Evolutionary conservation across 768 basidiomycete species (phyloP), one percentile per base, ranked within the genome.

Genomic region (Suillus occidentalis): DNA sequence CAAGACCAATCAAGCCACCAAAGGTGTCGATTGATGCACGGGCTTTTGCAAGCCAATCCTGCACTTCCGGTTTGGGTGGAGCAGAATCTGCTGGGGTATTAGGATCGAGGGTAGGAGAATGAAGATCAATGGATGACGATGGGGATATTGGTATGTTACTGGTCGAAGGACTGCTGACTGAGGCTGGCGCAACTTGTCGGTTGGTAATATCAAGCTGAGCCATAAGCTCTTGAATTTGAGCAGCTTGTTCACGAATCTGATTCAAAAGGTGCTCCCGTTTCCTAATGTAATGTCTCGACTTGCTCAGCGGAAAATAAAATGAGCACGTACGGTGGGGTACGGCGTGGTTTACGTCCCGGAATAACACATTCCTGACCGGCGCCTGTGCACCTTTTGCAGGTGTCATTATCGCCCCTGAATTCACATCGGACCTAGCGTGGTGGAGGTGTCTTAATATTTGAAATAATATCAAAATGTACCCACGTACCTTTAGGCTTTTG

Each of bases 291-390:
- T 62, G 66, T 34, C 25, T 28, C 12, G 13, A 40, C 22, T 42
- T 59, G 25, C 39, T 28, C 22, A 25, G 13, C 18, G 53, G 4
- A 52, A 13, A 42, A 36, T n/a, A 16, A 61, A 60, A 31, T 56
- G 18, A 52, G 25, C 28, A 78, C 89, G 73, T 76, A 93, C 91
- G 90, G 92, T 61, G 92, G 91, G 6, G 88, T 84, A 55, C 88
- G 82, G 63, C 91, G 88, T 71, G 90, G 90, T 76, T 91, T 93
- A 66, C 89, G 83, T n/a, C 91, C 91, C n/a, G 91, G 91, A 59
- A 90, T 91, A 49, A 88, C 77, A 68, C 91, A 94, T 60, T 91
- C 89, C 63, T 90, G 87, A 7, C 84, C 85, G 12, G 88, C 89
- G 65, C 85, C 85, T 62, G 84, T 75, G 70, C 91, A 94, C 13